Conservation (phyloP, 352 stramenopile species). For the Pythium aquatile region DNA sequence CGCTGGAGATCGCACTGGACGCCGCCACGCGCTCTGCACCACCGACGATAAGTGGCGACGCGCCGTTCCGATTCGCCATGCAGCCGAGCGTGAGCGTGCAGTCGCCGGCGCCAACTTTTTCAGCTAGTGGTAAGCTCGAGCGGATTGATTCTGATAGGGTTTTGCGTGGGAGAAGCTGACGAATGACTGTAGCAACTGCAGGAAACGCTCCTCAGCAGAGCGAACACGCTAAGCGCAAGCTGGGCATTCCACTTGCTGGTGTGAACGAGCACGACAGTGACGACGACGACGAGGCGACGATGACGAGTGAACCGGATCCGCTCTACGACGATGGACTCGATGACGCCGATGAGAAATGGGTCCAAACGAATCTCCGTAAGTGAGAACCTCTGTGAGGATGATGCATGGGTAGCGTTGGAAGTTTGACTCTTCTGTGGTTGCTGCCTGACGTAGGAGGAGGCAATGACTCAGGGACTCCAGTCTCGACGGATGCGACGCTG, state of each 20-base stretch:
- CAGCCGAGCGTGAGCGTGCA: slow-evolving; percentile 2
- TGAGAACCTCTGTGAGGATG: not conserved
- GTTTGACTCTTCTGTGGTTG: not conserved
- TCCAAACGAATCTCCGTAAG: slow-evolving; percentile 62
- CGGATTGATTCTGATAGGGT: not conserved
- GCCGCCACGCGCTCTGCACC: slow-evolving; percentile 10
- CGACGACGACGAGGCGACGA: slow-evolving; percentile 14
- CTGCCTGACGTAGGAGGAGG: slow-evolving; percentile 8
- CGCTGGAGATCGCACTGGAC: slow-evolving; percentile 53
- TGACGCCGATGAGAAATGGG: slow-evolving; percentile 68
- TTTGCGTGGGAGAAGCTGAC: not conserved
- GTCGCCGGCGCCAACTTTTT: slow-evolving; percentile 18
- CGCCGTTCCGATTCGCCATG: slow-evolving; percentile 44
- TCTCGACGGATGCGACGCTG: slow-evolving; percentile 52
- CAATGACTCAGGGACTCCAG: slow-evolving; percentile 2
- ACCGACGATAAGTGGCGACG: slow-evolving; percentile 17
- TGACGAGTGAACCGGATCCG: slow-evolving; percentile 37
- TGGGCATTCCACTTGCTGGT: slow-evolving; percentile 14
- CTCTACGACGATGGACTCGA: slow-evolving; percentile 68
- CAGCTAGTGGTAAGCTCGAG: slow-evolving; percentile 21
- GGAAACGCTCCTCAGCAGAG: slow-evolving; percentile 30
- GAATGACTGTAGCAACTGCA: slow-evolving; percentile 19
- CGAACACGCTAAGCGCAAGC: slow-evolving; percentile 35
- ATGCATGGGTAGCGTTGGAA: not conserved
- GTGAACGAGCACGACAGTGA: slow-evolving; percentile 25